phyloP scores from a whole-genome alignment of 768 basidiomycete species.

The Grammothele lineata region DNA sequence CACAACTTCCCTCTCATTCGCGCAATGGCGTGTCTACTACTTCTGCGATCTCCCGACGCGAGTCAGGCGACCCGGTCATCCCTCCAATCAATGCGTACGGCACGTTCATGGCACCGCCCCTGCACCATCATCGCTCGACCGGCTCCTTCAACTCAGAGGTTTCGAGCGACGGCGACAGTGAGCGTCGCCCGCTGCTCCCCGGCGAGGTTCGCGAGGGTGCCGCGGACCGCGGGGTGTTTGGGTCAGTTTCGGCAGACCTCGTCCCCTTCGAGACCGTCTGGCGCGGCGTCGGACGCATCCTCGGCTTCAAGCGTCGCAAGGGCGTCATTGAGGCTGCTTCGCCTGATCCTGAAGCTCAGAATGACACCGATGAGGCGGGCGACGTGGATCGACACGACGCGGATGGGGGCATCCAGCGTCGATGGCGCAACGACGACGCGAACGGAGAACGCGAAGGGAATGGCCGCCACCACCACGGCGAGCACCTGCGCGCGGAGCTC shows the following conservation, averaged over 20 bases:
- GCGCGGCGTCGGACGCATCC: constrained; percentile 1
- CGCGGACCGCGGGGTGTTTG: constrained; percentile 4
- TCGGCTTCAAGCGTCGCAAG: constrained; percentile 1
- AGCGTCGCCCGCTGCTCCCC: constrained; percentile 38
- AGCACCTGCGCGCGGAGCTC: background rate
- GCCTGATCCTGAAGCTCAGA: background rate
- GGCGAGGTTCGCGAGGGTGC: background rate
- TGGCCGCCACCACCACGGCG: background rate
- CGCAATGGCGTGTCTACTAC: too few species aligned
- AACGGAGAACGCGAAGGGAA: background rate
- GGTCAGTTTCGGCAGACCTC: constrained; percentile 19
- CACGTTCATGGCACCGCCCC: constrained; percentile 34
- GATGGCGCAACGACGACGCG: constrained; percentile 3
- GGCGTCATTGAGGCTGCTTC: background rate
- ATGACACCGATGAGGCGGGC: background rate
- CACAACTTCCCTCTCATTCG: too few species aligned
- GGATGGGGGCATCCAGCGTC: constrained; percentile 8
- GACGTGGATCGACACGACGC: constrained; percentile 1
- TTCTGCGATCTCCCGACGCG: background rate
- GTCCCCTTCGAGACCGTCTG: constrained; percentile 21
- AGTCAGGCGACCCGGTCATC: constrained; percentile 31
- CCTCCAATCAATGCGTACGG: constrained; percentile 50
- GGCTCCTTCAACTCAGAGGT: constrained; percentile 17
- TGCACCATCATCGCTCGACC: constrained; percentile 14
- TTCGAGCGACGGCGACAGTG: constrained; percentile 21